Conservation (phyloP, 1,284 basidiomycete species). For the Coniophora puteana region DNA sequence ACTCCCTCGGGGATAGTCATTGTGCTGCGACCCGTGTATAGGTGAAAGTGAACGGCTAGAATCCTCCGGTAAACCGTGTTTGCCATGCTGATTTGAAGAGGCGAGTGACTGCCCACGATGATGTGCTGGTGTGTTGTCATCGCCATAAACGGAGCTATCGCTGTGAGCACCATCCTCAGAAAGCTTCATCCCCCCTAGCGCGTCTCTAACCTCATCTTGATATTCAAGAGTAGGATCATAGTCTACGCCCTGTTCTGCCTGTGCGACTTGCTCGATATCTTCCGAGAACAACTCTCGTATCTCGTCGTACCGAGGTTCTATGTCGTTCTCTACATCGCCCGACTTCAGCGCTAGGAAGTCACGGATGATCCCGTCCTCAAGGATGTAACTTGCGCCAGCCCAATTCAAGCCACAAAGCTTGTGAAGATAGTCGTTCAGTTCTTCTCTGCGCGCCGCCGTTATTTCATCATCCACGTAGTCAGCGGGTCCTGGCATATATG, state of each 20-base stretch:
- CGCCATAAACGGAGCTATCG: constrained; percentile 59
- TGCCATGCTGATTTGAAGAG: constrained; percentile 1
- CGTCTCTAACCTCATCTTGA: constrained; percentile 40
- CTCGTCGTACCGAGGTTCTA: constrained; percentile 53
- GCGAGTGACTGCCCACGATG: constrained; percentile 12
- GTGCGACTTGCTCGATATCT: constrained; percentile 27
- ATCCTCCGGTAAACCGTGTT: no score
- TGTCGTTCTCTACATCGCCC: constrained; percentile 78
- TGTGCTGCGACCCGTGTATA: constrained; percentile 20
- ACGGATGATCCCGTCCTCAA: constrained; percentile 79
- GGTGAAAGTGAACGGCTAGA: no score
- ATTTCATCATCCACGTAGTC: constrained; percentile 83
- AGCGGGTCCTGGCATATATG: constrained; percentile 94
- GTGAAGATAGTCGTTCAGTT: constrained; percentile 87
- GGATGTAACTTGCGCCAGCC: constrained; percentile 73
- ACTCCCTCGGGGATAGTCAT: constrained; percentile 13
- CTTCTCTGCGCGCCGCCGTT: constrained; percentile 77
- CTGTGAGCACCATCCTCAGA: constrained; percentile 37
- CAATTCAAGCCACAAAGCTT: constrained; percentile 69
- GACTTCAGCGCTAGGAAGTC: constrained; percentile 85
- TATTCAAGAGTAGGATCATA: constrained; percentile 26
- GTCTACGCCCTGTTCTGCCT: constrained; percentile 24
- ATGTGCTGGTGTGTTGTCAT: constrained; percentile 43
- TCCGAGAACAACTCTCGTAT: constrained; percentile 51
- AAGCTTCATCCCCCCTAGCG: constrained; percentile 45